Conservation (phyloP, 176 grass and related monocot species). For the Tillandsia fasciculata region DNA sequence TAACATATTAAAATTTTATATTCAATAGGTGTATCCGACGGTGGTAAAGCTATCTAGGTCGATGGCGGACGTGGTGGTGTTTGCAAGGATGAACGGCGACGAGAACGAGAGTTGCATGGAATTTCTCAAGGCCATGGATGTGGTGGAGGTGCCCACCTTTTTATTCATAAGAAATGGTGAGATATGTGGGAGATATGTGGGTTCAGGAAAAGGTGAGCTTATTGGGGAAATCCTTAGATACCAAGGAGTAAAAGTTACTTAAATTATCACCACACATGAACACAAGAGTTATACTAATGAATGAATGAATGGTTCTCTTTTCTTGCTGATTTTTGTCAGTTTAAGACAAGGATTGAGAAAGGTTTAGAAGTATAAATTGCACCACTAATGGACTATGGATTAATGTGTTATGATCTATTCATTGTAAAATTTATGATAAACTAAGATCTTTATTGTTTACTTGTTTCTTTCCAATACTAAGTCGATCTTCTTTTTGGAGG, state of each 20-base stretch:
- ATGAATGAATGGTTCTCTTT: too few relatives aligned
- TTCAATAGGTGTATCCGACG: constrained; percentile 55
- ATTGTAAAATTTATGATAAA: too few relatives aligned
- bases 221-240: constrained; percentile 90
- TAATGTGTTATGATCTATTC: too few relatives aligned
- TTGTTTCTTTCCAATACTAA: too few relatives aligned
- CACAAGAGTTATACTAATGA: too few relatives aligned
- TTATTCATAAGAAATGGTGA: constrained; percentile 69
- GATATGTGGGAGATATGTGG: constrained; percentile 72
- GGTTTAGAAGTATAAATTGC: too few relatives aligned
- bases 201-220: constrained; percentile 89
- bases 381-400: too few relatives aligned
- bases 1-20: too few relatives aligned
- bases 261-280: not conserved
- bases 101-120: constrained; percentile 94
- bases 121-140: constrained; percentile 76
- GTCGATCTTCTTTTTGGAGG: too few relatives aligned
- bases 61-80: constrained; percentile 65
- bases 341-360: too few relatives aligned
- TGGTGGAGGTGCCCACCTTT: constrained; percentile 91
- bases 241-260: constrained; percentile 75
- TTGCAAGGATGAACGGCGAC: constrained; percentile 93
- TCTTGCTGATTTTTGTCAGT: too few relatives aligned
- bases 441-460: too few relatives aligned
- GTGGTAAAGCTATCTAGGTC: constrained; percentile 64